Conservation (phyloP, 2,329 filamentous ascomycete genomes). For the Penicillium sp. region DNA sequence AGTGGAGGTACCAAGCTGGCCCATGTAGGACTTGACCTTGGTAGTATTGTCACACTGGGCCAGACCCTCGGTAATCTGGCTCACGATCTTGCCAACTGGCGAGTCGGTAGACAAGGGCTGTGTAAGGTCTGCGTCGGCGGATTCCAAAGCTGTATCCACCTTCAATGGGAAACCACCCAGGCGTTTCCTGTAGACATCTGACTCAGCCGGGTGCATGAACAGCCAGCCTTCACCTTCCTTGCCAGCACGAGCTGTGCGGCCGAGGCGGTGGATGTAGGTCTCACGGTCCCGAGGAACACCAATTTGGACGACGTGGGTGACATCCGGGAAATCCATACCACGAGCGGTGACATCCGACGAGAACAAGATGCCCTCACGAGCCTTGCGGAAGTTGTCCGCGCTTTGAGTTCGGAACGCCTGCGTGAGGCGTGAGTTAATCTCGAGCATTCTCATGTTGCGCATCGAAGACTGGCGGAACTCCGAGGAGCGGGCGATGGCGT, state of each 20-base stretch:
- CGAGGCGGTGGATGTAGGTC: constrained; percentile 67
- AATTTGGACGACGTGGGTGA: constrained; percentile 70
- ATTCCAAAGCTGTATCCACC: constrained; percentile 40
- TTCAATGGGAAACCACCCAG: constrained; percentile 49
- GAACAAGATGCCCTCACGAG: constrained; percentile 58
- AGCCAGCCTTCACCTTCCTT: constrained; percentile 57
- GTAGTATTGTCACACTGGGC: constrained; percentile 17
- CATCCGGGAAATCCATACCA: constrained; percentile 74
- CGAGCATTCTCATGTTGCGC: constrained; percentile 35
- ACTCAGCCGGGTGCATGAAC: constrained; percentile 48
- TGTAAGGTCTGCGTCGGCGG: constrained; percentile 31
- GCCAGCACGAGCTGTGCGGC: constrained; percentile 62
- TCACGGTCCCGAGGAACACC: constrained; percentile 57
- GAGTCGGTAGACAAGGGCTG: constrained; percentile 9
- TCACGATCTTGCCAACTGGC: constrained; percentile 14
- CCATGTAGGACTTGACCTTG: constrained; percentile 28
- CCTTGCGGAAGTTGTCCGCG: constrained; percentile 61
- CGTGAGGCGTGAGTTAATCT: constrained; percentile 70
- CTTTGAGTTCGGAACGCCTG: constrained; percentile 61
- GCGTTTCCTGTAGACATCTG: constrained; percentile 41
- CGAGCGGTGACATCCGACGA: constrained; percentile 73
- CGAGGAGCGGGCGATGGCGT: constrained; percentile 38
- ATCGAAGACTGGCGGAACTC: constrained; percentile 25
- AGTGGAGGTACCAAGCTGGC: constrained; percentile 18
- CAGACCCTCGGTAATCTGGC: constrained; percentile 39